Evolutionary conservation across 805 yeast genomes (phyloP), one percentile per base, ranked within the genome.

Genomic region (Deakozyma indianensis): DNA sequence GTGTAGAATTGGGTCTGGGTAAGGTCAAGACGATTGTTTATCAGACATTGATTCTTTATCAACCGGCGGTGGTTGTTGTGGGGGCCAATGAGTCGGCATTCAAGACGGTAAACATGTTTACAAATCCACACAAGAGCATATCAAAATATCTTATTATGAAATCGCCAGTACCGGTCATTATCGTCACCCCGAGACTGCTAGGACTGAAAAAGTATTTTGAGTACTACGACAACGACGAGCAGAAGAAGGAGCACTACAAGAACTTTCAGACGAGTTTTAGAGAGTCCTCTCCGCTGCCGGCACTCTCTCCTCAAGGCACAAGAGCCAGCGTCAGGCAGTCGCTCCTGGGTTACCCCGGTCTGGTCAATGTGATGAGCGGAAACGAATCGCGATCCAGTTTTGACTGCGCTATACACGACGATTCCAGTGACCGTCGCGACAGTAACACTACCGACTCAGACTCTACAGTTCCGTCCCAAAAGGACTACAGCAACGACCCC

Each of bases 131-230:
- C 20, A 48, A 47, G 44, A 32, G 80, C 51, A 61, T 81, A 35
- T 71, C 82, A 22, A 84, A 79, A 56, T 63, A 83, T 43, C 64
- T 80, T 41, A 81, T 80, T 23, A 77, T 75, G 54, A 74, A 73
- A 53, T 77, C 71, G 51, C 77, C 79, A 3, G 69, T 79, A 15
- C 87, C 88, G 0, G 73, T 77, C n/a, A 68, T 80, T 22, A 72
- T 80, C 43, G 80, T 76, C 0, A 83, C 87, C 20, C 27, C 28
- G 47, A 9, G 43, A 25, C 25, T 23, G 21, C 45, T 40, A 38
- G 41, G 22, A n/a, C 38, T 43, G 21, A 16, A 56, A 51, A 32
- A 32, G 38, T 32, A 32, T 20, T 32, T 32, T n/a, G 38, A 32
- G 7, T 32, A 32, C 16, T 32, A 32, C 18, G 18, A 9, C 20